Evolutionary conservation across 495 filamentous ascomycete species (phyloP).

Genomic region (Cercophora samala): DNA sequence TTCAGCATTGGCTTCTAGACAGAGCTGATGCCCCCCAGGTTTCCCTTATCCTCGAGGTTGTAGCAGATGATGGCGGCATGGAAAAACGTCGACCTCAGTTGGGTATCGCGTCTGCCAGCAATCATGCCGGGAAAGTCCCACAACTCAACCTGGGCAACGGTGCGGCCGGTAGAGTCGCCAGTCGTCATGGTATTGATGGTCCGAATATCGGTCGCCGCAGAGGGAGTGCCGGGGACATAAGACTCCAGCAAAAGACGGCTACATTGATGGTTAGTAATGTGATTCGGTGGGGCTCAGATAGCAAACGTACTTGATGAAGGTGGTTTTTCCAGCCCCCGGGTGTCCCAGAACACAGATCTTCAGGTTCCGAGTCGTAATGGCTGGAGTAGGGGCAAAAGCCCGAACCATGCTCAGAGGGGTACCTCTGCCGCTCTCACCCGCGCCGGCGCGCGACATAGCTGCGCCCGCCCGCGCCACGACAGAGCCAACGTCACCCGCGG

Average conservation of each 20-base stretch:
- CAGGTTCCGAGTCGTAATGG: conserved; percentile 12
- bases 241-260: conserved; percentile 11
- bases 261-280: conserved; percentile 8
- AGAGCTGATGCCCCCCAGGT: conserved; percentile 10
- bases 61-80: conserved; percentile 34
- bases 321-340: conserved; percentile 26
- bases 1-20: conserved; percentile 27
- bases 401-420: conserved; percentile 3
- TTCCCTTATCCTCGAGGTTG: conserved; percentile 23
- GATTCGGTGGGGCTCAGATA: neutral
- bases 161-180: neutral
- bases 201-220: conserved; percentile 16
- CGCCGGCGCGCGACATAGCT: neutral
- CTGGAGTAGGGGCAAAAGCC: neutral
- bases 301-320: conserved; percentile 15
- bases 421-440: neutral
- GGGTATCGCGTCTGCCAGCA: neutral
- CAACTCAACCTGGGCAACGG: conserved; percentile 24
- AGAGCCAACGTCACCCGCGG: neutral
- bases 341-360: conserved; percentile 29
- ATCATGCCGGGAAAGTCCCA: conserved; percentile 32
- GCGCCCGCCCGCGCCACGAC: neutral
- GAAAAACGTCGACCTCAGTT: conserved; percentile 25
- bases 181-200: conserved; percentile 13
- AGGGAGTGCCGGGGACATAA: conserved; percentile 8